phyloP scores from a whole-genome alignment of 768 basidiomycete genomes.

The Amanita brunnescens region DNA sequence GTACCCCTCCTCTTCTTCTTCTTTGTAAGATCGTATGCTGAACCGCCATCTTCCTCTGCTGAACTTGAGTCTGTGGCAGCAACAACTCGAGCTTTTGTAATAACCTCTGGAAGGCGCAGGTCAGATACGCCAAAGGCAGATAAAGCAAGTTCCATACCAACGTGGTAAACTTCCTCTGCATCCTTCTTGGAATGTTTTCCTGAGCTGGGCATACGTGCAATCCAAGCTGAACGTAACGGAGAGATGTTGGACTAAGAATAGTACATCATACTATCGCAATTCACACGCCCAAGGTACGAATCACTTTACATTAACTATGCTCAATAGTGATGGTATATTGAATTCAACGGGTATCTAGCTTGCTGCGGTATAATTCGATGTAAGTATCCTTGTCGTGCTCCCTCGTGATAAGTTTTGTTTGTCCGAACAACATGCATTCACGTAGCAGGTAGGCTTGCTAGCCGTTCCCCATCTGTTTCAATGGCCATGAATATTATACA shows the following conservation, averaged over 20 bases:
- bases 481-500: neutral
- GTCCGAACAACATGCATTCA: neutral
- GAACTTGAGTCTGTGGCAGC: slow-evolving; percentile 12
- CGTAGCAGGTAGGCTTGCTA: neutral
- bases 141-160: slow-evolving; percentile 26
- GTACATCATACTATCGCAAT: neutral
- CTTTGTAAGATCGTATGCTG: slow-evolving; percentile 10
- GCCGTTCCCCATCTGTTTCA: neutral
- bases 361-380: neutral
- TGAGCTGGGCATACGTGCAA: neutral
- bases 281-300: too few species aligned
- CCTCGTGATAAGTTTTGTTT: too few species aligned
- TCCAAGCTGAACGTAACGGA: neutral
- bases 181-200: slow-evolving; percentile 4
- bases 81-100: slow-evolving; percentile 47
- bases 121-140: neutral
- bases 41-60: slow-evolving; percentile 9
- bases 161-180: slow-evolving; percentile 33
- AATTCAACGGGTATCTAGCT: too few species aligned
- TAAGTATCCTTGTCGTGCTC: neutral
- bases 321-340: neutral
- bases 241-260: neutral
- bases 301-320: neutral
- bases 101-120: slow-evolving; percentile 38
- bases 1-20: slow-evolving; percentile 14